A percentile compares a stretch with the other conserved stretches of the same genome.
These are phyloP conservation scores for Pseudevernia furfuracea DNA, from an alignment of 495 filamentous ascomycete genomes.

Conservation along the genomic window DNA sequence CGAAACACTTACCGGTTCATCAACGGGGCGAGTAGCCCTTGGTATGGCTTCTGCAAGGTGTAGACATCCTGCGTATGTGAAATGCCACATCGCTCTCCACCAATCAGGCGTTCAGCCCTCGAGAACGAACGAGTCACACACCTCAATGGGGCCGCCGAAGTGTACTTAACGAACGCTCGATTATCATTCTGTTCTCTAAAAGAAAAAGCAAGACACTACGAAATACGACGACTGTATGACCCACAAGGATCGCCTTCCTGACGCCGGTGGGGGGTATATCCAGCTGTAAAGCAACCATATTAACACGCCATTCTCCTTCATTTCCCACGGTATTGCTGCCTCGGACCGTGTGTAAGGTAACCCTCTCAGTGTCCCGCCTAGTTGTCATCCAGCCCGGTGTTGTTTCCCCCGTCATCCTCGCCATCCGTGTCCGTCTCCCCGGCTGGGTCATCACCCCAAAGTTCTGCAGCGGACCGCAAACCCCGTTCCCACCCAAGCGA, in stretches of 20 bases:
- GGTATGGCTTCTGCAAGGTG: neutral
- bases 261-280: constrained; percentile 3
- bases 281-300: neutral
- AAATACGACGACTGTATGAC: neutral
- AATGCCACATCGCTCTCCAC: neutral
- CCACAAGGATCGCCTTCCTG: neutral
- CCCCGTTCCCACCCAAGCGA: neutral
- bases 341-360: neutral
- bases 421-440: neutral
- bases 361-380: neutral
- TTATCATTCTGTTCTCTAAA: neutral
- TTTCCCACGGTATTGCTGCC: neutral
- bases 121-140: neutral
- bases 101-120: neutral
- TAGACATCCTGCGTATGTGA: too few relatives aligned
- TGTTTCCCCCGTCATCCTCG: neutral
- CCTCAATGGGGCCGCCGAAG: neutral
- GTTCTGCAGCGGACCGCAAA: neutral
- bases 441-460: neutral
- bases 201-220: neutral
- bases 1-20: neutral
- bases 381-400: neutral
- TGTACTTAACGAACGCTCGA: neutral
- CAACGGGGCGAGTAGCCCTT: neutral
- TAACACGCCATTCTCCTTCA: neutral